Evolutionary conservation across 2,329 filamentous ascomycete species (phyloP), one percentile per base, ranked within the genome.

Genomic region (Scedosporium minutisporum): DNA sequence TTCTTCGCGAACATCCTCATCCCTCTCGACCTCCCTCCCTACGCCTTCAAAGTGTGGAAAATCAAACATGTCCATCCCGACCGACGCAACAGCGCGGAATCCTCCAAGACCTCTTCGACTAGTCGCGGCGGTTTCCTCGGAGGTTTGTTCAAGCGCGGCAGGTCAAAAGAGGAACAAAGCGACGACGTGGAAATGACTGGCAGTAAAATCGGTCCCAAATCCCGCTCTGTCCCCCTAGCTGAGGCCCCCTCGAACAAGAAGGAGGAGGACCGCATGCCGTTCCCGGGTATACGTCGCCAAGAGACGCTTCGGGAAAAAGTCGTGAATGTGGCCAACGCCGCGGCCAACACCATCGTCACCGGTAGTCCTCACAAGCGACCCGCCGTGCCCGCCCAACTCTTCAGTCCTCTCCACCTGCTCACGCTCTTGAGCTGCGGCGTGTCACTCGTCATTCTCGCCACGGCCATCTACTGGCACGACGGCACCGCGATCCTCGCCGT

Each of bases 1-100:
- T 86, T 84, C 74, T 87, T 87, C 66, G 81, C 84, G 48, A 84
- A 84, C 66, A 82, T 86, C 65, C 78, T 87, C 63, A 81, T 84
- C 60, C 80, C 80, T 3, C 77, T 85, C 21, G 81, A 83, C 55
- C 73, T 79, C 5, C 67, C 81, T 18, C 72, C 73, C 3, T 65
- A 64, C 27, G 70, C 79, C 2, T 82, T 80, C 63, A 71, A 74
- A 16, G 82, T 85, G 69, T 72, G 74, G 65, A 75, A 82, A 41
- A 84, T 85, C 63, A 72, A 68, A 64, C 82, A 84, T 66, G 71
- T 70, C 2, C 69, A 76, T 38, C 67, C 63, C 58, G 3, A 4
- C 27, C 27, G 55, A 27, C 57, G 6, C 4, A 62, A 21, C 14
- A 60, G 9, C 27, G 6, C 51, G 12, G 14, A 29, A 4, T 23